Conservation (phyloP, 352 stramenopile genomes). For the Globisporangium middletonii region DNA sequence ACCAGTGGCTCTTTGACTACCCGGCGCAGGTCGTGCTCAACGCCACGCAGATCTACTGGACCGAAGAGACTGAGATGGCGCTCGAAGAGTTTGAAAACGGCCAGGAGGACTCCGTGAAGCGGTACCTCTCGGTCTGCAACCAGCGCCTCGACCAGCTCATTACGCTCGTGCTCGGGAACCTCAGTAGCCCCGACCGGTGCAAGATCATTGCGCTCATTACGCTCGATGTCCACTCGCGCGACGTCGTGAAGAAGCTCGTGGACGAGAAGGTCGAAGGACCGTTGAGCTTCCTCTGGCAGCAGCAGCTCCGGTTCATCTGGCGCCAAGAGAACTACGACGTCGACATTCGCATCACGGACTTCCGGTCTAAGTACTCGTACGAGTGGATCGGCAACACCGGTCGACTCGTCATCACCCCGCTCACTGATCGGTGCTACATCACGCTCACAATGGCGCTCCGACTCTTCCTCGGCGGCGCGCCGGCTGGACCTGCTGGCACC, state of each 20-base stretch:
- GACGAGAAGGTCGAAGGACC: conserved; percentile 87
- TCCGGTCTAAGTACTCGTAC: conserved; percentile 92
- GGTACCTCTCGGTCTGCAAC: conserved; percentile 77
- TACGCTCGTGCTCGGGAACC: conserved; percentile 86
- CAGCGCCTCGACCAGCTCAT: conserved; percentile 88
- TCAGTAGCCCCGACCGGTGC: conserved; percentile 86
- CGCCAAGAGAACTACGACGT: conserved; percentile 93
- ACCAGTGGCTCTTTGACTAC: conserved; percentile 98
- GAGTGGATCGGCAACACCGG: conserved; percentile 88
- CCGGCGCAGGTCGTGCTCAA: conserved; percentile 87
- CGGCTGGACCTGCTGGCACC: conserved; percentile 90
- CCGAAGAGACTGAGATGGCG: conserved; percentile 93
- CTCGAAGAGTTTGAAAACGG: conserved; percentile 87
- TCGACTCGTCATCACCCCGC: conserved; percentile 93
- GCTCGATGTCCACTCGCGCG: conserved; percentile 93
- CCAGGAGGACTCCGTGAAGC: conserved; percentile 83
- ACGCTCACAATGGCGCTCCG: conserved; percentile 95
- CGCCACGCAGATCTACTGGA: conserved; percentile 93
- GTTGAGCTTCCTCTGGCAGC: conserved; percentile 85
- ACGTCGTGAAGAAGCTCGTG: conserved; percentile 89
- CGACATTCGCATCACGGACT: conserved; percentile 96
- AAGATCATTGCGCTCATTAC: conserved; percentile 97
- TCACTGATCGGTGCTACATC: conserved; percentile 97
- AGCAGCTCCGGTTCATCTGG: conserved; percentile 87
- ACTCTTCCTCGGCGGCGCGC: conserved; percentile 94